Conservation (phyloP, 2,329 filamentous ascomycete genomes). For the Aureobasidium sp. region DNA sequence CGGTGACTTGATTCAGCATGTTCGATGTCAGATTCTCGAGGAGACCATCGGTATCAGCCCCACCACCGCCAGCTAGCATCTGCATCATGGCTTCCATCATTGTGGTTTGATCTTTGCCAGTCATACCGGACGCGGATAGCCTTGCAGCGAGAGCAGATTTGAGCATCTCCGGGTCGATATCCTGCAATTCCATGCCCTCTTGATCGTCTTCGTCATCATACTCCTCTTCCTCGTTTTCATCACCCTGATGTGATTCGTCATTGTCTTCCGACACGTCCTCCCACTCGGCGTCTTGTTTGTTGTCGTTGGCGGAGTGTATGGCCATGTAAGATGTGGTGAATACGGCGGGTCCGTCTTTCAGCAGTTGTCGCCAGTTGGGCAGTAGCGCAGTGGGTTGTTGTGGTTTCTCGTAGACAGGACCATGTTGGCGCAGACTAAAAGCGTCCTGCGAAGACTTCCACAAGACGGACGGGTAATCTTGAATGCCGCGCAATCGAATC, state of each 20-base stretch:
- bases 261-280: constrained; percentile 7
- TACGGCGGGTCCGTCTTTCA: constrained; percentile 21
- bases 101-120: constrained; percentile 34
- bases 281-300: constrained; percentile 4
- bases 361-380: constrained; percentile 36
- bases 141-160: constrained; percentile 24
- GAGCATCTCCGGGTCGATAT: constrained; percentile 32
- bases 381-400: constrained; percentile 32
- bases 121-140: constrained; percentile 23
- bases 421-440: constrained; percentile 13
- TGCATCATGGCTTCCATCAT: constrained; percentile 36
- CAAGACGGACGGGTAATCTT: constrained; percentile 6
- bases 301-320: constrained; percentile 5
- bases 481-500: constrained; percentile 7
- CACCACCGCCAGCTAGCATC: constrained; percentile 35
- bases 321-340: background rate
- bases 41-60: constrained; percentile 31
- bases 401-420: constrained; percentile 10
- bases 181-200: constrained; percentile 16
- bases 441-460: background rate
- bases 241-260: constrained; percentile 11
- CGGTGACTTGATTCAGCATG: constrained; percentile 29
- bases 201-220: constrained; percentile 16
- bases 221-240: constrained; percentile 17
- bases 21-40: constrained; percentile 34